Base-by-base conservation (phyloP, 2,329 filamentous ascomycete genomes). In the Paraphaeosphaeria minitans region DNA sequence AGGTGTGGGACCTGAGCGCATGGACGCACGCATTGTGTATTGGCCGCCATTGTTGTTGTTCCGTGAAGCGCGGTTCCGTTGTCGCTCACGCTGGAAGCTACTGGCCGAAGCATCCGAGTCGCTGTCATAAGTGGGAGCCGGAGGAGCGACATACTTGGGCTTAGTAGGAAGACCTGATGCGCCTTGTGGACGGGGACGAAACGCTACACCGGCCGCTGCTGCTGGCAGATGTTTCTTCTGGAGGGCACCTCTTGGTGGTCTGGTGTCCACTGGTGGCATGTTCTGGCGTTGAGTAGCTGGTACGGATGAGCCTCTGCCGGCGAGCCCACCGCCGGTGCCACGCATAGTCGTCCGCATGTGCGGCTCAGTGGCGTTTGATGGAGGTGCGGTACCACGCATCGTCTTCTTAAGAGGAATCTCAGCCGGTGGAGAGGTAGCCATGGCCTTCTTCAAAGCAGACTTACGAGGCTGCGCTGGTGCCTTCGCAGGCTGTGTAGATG, bases 71-170 rank as follows among this genome's bases (percentile, higher is more conserved):
- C 79, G 72, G 39, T 83, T 78, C 60, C 85, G 65, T 24, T 63
- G 78, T 60, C 85, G 65, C 31, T 63, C 60, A 29, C 91, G 88
- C 70, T 86, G 89, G 79, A 97, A 97, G 73, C 92, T 96, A 77
- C 91, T 96, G 22, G 77, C 80, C 4, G 81, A 83, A 37, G 80
- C 80, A 60, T 76, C 76, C 16, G 76, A 78, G 55, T 81, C 80
- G 50, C 79, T 75, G n/a, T 76, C 72, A 42, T 75, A 73, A 1
- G 70, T 72, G 16, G 67, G 68, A 4, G 53, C 66, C 12, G 73
- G 56, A 6, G 71, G 64, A 53, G 59, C 56, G 12, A 43, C 19
- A 43, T 64, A 57, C 43, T 66, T 70, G 19, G 58, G 62, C 2
- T 57, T 55, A 12, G 55, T 22, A 16, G 58, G 49, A 19, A 53